These are phyloP conservation scores for Fraxinus cuspidata DNA, from an alignment of 257 asterid genomes.

Conservation along the genomic window DNA sequence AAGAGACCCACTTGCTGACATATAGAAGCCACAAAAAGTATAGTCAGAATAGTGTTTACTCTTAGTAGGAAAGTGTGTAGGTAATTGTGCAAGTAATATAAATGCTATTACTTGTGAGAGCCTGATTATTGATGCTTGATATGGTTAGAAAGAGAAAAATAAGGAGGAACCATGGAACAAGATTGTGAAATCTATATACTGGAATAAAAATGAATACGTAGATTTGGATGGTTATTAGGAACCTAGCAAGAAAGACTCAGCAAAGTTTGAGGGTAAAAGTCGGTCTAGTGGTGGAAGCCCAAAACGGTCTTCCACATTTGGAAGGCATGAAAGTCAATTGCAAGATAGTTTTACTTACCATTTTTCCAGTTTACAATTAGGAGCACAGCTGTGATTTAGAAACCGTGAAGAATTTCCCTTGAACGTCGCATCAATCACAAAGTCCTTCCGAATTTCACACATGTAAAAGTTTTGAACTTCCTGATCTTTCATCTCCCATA, in stretches of 20 bases:
- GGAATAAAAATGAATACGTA: not conserved
- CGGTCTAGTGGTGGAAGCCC: not conserved
- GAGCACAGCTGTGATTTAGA: slow-evolving; percentile 92
- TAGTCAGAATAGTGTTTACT: not conserved
- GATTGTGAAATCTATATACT: not conserved
- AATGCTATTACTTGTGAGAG: not conserved
- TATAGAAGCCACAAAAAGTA: not conserved
- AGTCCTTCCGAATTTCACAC: slow-evolving; percentile 91
- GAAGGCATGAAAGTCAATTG: slow-evolving; percentile 8
- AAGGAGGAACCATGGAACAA: not conserved
- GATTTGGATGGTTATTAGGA: not conserved
- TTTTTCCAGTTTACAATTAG: slow-evolving; percentile 90
- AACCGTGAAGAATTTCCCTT: slow-evolving; percentile 91
- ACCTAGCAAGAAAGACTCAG: not conserved
- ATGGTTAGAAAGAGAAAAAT: not conserved
- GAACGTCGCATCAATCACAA: slow-evolving; percentile 90
- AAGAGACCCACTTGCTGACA: not conserved
- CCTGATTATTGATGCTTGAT: slow-evolving; percentile 7
- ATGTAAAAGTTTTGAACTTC: slow-evolving; percentile 79
- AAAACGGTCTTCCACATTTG: not conserved
- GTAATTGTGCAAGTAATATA: not conserved
- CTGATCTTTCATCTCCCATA: slow-evolving; percentile 87
- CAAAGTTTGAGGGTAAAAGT: not conserved
- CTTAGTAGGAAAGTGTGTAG: not conserved
- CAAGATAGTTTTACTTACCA: slow-evolving; percentile 57